Percentiles rank a stretch among this genome's conserved stretches.
Conservation (phyloP, 306 rosid genomes). For the Inga oerstediana region DNA sequence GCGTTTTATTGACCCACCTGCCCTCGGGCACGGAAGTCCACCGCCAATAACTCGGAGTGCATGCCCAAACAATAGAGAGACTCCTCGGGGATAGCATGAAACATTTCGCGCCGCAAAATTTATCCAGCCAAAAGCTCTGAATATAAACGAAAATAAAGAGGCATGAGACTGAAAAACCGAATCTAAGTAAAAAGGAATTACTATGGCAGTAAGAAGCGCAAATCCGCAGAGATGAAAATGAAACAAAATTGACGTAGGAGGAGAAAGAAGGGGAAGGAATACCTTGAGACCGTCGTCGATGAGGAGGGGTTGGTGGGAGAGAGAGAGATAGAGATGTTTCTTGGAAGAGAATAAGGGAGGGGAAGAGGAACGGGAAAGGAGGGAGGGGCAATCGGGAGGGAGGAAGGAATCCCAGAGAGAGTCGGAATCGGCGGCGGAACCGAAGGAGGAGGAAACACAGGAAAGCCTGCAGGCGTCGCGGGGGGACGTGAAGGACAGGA, state of each 20-base stretch:
- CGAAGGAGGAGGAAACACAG: conserved; percentile 53
- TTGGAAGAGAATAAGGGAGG: conserved; percentile 38
- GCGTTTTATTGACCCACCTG: conserved; percentile 37
- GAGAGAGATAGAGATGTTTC: conserved; percentile 57
- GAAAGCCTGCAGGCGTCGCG: conserved; percentile 59
- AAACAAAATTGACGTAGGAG: neutral
- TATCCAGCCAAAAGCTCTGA: conserved; percentile 74
- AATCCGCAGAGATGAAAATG: neutral
- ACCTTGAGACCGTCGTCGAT: conserved; percentile 69
- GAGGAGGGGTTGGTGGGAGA: conserved; percentile 59
- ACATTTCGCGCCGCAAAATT: conserved; percentile 59
- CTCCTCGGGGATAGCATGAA: conserved; percentile 67
- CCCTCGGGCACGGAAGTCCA: conserved; percentile 50
- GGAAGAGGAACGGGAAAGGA: conserved; percentile 30
- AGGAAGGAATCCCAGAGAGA: conserved; percentile 76
- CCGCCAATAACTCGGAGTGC: conserved; percentile 64
- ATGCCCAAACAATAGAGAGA: conserved; percentile 67
- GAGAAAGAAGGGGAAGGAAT: neutral
- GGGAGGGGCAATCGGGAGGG: conserved; percentile 43
- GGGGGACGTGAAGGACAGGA: conserved; percentile 72
- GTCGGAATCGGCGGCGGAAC: conserved; percentile 80
- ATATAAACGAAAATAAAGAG: neutral
- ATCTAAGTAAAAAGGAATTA: neutral
- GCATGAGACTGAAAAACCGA: neutral
- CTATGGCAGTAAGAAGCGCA: neutral